Base-by-base conservation (phyloP, 2,329 filamentous ascomycete genomes). In the Microcyclosporella mali region DNA sequence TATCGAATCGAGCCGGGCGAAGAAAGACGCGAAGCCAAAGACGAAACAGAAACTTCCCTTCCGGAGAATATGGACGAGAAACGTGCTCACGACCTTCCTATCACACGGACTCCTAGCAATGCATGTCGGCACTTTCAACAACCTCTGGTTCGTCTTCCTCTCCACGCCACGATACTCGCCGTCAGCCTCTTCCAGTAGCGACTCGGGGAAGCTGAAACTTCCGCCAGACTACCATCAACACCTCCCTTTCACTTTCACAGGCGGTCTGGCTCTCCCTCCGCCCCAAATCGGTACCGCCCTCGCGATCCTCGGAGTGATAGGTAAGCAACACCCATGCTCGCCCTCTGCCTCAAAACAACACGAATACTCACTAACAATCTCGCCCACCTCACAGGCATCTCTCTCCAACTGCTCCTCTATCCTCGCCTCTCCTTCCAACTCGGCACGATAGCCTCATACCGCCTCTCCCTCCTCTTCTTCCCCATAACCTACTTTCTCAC, bases 51-150 rank as follows among this genome's bases (percentile, higher is more conserved):
- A 66, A 39, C 58, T 73, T 2, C 69, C 70, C 9, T 68, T 74
- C 49, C 58, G 63, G 17, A 62, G 64, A 12, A 72, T 74, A 28
- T 73, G 66, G 66, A 73, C 70, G 0, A 56, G 52, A 9, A 72
- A 71, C 43, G 62, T 74, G 3, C 51, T 70, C 37, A 55, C 64
- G 37, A 71, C 68, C 0, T 57, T 73, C 4, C 53, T 67, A 6
- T 61, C 70, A 1, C 70, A 73, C 44, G 68, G 65, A 10, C 51
- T 71, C 16, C 62, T 73, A 3, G 66, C 69, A 6, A 65, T 69
- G 59, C 71, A 74, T 45, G 64, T 73, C 15, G 69, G 71, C 4
- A 70, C 68, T 1, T 73, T 73, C 62, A 71, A 66, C 55, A 67
- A 63, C 19, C 59, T 73, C 25, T 73, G 70, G 68, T 73, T 71